Base-by-base conservation (phyloP, 1,284 basidiomycete species). In the Puccinia brachypodii region DNA sequence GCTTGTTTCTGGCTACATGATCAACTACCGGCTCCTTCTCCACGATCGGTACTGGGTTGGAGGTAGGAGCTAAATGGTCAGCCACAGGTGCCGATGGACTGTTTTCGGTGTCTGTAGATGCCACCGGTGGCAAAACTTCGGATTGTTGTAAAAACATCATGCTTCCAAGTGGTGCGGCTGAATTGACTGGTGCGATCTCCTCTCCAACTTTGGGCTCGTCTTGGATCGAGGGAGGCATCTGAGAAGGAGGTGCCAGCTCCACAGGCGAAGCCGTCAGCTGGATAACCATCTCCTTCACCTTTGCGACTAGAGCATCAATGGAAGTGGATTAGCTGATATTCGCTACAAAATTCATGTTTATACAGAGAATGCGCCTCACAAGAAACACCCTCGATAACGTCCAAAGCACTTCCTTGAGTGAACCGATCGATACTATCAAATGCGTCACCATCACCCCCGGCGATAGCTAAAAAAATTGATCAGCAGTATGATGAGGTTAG, bases 221-320 rank as follows among this genome's bases (percentile, higher is more conserved):
- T 40, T 78, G 28, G 62, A 7, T 68, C 25, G 58, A n/a, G 16
- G 62, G 13, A 13, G 36, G 31, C 31, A 47, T 33, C 60, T 68
- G 60, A 31, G 38, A 14, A 28, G 11, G n/a, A 16, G 47, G 36
- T 22, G 62, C 47, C 11, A 81, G 66, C 31, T 83, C 83, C 31
- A 80, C 83, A 50, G 85, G 84, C 14, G 83, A 68, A 25, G 85
- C 82, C 22, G 85, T 85, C 7, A 86, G 36, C n/a, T 85, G 84
- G 53, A 82, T 79, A 58, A 85, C 83, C 82, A 86, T 85, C 68
- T 85, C 82, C 76, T 83, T 83, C 75, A 86, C 64, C 60, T 84
- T 84, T 0, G 76, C 76, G 81, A 81, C 84, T 85, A 76, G 4
- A 9, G 16, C 33, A 8, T 16, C 38, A 68, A 60, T 8, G n/a